Conservation (phyloP, 805 yeast species). For the Yamadazyma phyllophila region DNA sequence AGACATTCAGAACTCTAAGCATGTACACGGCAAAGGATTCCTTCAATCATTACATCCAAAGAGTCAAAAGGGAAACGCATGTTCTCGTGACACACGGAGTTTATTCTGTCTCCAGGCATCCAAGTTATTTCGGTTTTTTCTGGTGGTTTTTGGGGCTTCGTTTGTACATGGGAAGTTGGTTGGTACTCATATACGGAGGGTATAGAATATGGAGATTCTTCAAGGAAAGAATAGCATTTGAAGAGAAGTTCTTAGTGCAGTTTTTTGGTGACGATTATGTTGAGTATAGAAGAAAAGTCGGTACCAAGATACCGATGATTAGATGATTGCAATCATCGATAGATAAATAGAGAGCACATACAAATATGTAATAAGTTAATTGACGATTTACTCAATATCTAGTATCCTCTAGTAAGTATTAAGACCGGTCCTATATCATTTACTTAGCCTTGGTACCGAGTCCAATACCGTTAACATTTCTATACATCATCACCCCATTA, state of each 20-base stretch:
- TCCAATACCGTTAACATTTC: slow-evolving; percentile 60
- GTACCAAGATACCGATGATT: slow-evolving; percentile 46
- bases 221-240: slow-evolving; percentile 60
- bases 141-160: slow-evolving; percentile 94
- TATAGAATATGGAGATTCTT: slow-evolving; percentile 70
- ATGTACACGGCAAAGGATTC: slow-evolving; percentile 88
- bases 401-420: no score
- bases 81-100: slow-evolving; percentile 70
- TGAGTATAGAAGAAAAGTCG: slow-evolving; percentile 47
- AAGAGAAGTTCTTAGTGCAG: slow-evolving; percentile 59
- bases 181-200: slow-evolving; percentile 54
- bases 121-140: slow-evolving; percentile 87
- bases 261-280: slow-evolving; percentile 74
- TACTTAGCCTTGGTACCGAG: slow-evolving; percentile 20
- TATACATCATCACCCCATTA: slow-evolving; percentile 68
- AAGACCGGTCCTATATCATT: not conserved
- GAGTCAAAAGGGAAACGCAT: slow-evolving; percentile 53
- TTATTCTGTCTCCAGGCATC: slow-evolving; percentile 71
- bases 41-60: slow-evolving; percentile 77
- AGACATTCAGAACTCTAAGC: slow-evolving; percentile 63
- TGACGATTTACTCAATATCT: no score
- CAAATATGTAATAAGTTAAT: no score
- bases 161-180: slow-evolving; percentile 62
- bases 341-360: not conserved
- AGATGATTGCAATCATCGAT: no score